Evolutionary conservation across 2,329 filamentous ascomycete species (phyloP).

Genomic region (Talaromyces verruculosus): DNA sequence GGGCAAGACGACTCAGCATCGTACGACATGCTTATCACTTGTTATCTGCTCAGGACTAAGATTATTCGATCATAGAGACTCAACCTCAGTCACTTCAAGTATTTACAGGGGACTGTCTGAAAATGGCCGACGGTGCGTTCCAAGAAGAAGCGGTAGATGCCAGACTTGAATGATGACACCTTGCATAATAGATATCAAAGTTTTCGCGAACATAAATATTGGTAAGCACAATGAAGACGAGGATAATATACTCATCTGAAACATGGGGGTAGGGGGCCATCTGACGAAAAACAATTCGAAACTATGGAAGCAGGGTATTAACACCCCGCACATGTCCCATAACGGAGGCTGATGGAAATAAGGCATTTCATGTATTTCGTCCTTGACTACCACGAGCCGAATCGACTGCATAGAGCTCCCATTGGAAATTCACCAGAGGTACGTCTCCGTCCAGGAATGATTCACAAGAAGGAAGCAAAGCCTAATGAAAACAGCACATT

Average conservation of each 20-base stretch:
- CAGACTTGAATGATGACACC: conserved; percentile 5
- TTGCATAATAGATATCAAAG: conserved; percentile 25
- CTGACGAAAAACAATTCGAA: conserved; percentile 26
- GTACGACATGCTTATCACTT: conserved; percentile 11
- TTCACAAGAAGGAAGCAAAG: conserved; percentile 6
- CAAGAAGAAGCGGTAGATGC: conserved; percentile 7
- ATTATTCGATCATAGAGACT: conserved; percentile 22
- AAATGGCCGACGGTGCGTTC: conserved; percentile 26
- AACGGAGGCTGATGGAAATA: neutral
- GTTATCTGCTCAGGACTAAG: conserved; percentile 7
- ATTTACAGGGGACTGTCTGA: conserved; percentile 28
- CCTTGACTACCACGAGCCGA: conserved; percentile 24
- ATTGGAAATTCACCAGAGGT: conserved; percentile 15
- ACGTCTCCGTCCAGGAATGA: neutral
- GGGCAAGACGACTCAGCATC: conserved; percentile 12
- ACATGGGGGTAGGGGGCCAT: conserved; percentile 8
- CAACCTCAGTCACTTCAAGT: conserved; percentile 29
- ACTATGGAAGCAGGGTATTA: conserved; percentile 27
- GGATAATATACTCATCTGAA: conserved; percentile 2
- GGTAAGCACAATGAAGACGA: conserved; percentile 12
- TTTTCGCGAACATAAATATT: conserved; percentile 25
- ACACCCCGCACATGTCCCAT: neutral
- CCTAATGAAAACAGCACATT: conserved; percentile 22
- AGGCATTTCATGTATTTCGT: conserved; percentile 25
- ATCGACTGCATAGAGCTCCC: conserved; percentile 25